These are phyloP conservation scores for Tetrapisispora taiwanensis DNA, from an alignment of 805 yeast species.

Conservation along the genomic window DNA sequence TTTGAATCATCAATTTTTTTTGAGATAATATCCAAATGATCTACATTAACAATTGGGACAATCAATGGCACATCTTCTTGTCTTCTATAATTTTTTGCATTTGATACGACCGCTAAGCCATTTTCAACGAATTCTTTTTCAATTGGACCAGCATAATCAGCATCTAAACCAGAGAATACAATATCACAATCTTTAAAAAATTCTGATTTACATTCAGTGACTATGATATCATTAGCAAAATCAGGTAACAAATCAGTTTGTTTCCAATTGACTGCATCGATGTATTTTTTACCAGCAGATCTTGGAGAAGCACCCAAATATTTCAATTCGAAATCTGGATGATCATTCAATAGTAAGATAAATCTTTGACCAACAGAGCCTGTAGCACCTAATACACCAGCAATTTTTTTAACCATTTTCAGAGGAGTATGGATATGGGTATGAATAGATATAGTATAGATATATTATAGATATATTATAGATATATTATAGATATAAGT, in stretches of 20 bases:
- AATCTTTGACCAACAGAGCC: constrained; percentile 97
- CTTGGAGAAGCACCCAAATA: constrained; percentile 89
- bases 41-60: constrained; percentile 92
- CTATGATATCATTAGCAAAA: constrained; percentile 48
- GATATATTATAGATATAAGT: too few species aligned
- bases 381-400: constrained; percentile 95
- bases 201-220: constrained; percentile 67
- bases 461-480: too few species aligned
- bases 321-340: constrained; percentile 79
- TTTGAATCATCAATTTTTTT: constrained; percentile 40
- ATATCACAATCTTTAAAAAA: constrained; percentile 83
- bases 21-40: constrained; percentile 69
- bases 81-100: constrained; percentile 94
- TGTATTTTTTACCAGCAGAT: constrained; percentile 83
- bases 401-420: constrained; percentile 31
- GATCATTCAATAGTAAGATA: constrained; percentile 69
- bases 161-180: constrained; percentile 89
- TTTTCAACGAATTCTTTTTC: constrained; percentile 75
- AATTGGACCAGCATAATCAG: constrained; percentile 86
- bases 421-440: too few species aligned
- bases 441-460: too few species aligned
- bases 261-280: constrained; percentile 87
- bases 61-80: constrained; percentile 78
- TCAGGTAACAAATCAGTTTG: constrained; percentile 79
- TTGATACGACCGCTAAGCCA: constrained; percentile 80